Evolutionary conservation across 2,329 filamentous ascomycete genomes (phyloP).

Genomic region (Davidsoniella virescens): DNA sequence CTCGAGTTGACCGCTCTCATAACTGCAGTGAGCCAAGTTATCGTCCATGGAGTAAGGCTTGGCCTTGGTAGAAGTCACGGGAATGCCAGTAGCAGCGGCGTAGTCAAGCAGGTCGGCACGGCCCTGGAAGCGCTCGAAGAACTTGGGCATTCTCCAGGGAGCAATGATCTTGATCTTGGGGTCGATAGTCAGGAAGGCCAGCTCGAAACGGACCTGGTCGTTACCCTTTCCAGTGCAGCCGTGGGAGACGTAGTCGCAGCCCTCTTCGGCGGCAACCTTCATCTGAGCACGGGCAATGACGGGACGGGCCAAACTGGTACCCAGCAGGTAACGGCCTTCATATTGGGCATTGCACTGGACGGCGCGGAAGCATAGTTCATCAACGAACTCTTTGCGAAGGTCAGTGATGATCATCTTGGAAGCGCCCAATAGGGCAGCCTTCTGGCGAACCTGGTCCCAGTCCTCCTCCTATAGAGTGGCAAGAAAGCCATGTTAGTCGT

Average conservation of each 20-base stretch:
- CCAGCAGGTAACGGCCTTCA: constrained; percentile 33
- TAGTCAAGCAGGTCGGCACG: constrained; percentile 59
- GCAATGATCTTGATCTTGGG: constrained; percentile 55
- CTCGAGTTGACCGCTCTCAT: constrained; percentile 63
- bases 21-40: constrained; percentile 61
- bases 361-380: constrained; percentile 60
- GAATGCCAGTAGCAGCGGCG: constrained; percentile 48
- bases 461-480: constrained; percentile 10
- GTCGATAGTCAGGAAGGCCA: constrained; percentile 31
- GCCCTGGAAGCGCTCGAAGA: constrained; percentile 55
- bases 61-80: constrained; percentile 56
- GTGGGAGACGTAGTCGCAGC: constrained; percentile 17
- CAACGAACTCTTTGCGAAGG: constrained; percentile 53
- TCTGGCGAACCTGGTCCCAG: constrained; percentile 24
- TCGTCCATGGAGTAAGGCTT: constrained; percentile 51
- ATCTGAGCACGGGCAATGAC: constrained; percentile 50
- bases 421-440: constrained; percentile 22
- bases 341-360: constrained; percentile 51
- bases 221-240: constrained; percentile 44
- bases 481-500: neutral
- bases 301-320: constrained; percentile 43
- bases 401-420: constrained; percentile 36
- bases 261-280: constrained; percentile 22
- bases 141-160: constrained; percentile 56
- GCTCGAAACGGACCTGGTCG: constrained; percentile 24